Evolutionary conservation across 176 grass and related monocot species (phyloP).

Genomic region (Dendrocalamus sinicus): DNA sequence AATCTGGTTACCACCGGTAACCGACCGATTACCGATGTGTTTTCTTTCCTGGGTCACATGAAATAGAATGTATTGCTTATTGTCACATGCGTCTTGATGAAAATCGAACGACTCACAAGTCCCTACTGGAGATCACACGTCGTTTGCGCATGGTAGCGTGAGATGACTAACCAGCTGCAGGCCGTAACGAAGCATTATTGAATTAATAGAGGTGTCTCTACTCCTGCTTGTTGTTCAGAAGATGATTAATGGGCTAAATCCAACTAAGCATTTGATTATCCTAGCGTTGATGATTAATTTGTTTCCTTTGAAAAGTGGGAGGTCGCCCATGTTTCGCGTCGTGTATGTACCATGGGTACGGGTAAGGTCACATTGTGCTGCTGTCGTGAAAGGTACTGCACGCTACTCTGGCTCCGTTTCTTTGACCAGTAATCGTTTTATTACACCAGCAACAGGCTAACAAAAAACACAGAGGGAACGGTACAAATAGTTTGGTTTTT

Average conservation of each 20-base stretch:
- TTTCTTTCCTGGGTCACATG: too few species aligned
- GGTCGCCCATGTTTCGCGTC: not conserved
- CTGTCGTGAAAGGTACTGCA: conserved; percentile 27
- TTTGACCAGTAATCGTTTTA: not conserved
- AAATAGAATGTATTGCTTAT: too few species aligned
- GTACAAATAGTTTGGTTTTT: not conserved
- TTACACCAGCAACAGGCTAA: not conserved
- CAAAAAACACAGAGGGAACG: not conserved
- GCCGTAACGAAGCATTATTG: too few species aligned
- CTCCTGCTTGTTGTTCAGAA: not conserved
- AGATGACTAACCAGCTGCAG: too few species aligned
- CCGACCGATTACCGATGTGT: too few species aligned
- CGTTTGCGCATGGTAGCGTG: too few species aligned
- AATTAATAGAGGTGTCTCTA: not conserved
- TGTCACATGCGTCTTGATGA: too few species aligned
- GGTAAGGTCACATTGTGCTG: not conserved
- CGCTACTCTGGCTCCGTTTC: not conserved
- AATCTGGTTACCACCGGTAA: too few species aligned
- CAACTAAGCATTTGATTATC: not conserved
- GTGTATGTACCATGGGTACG: not conserved
- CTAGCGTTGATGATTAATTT: not conserved
- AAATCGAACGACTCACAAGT: too few species aligned
- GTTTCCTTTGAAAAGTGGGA: not conserved
- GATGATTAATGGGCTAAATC: not conserved
- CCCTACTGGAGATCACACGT: too few species aligned